A percentile compares a stretch with the other conserved stretches of the same genome.
These are phyloP conservation scores for Zoysia japonica DNA, from an alignment of 176 grass and related monocot species.

Conservation along the genomic window DNA sequence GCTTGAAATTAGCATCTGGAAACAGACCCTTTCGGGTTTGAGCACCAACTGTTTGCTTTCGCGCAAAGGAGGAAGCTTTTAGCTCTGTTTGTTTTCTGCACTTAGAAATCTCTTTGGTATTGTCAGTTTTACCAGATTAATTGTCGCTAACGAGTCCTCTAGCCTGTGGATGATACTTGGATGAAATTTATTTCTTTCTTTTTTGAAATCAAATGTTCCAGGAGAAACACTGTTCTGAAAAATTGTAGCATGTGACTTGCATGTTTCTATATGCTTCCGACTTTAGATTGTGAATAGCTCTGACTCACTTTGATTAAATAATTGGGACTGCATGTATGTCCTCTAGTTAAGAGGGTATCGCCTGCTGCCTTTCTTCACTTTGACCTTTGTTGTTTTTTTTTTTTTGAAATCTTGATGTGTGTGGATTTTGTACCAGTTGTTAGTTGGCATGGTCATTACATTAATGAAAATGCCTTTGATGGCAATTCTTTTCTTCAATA, in stretches of 20 bases:
- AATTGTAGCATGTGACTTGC: neutral
- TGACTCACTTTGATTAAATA: neutral
- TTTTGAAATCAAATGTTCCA: too few species aligned
- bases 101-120: neutral
- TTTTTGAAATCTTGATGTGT: too few species aligned
- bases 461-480: neutral
- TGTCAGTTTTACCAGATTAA: neutral
- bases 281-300: neutral
- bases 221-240: too few species aligned
- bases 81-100: neutral
- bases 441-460: neutral
- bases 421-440: neutral
- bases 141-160: neutral
- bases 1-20: neutral
- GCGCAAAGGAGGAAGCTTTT: neutral
- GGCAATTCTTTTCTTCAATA: neutral
- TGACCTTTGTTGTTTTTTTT: neutral
- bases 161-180: neutral
- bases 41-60: neutral
- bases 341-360: neutral
- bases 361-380: neutral
- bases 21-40: neutral
- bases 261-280: neutral
- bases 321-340: neutral
- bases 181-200: too few species aligned